Evolutionary conservation across 371 early-diverging fungal genomes (phyloP), one percentile per base, ranked within the genome.

Genomic region (Mortierella sp.): DNA sequence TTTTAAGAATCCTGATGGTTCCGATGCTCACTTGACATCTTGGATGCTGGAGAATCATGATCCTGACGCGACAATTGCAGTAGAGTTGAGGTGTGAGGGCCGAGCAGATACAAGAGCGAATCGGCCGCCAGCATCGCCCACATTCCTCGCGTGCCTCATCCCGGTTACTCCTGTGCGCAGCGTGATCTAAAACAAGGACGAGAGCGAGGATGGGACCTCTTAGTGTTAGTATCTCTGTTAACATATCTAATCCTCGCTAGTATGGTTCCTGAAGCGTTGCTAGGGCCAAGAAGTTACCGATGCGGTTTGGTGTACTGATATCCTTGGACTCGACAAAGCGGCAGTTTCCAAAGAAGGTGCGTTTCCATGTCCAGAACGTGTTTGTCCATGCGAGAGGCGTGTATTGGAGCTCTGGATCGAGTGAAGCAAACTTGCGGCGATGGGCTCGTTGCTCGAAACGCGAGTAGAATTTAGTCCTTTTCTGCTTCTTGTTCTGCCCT

Each of bases 11-110:
- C 37, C 87, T 72, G 69, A 87, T 81, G 0, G 87, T 87, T 3
- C 87, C 87, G 54, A 87, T 87, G 59, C 83, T 87, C 54, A 87
- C 87, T 67, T 87, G 87, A 43, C 87, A 87, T 73, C 81, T 78
- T 37, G 87, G 83, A 44, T 87, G 83, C 77, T 87, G 87, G 5
- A 87, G 70, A 34, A 87, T 83, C 87, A 87, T 76, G 44, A 87
- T 78, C 37, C 87, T 75, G 6, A 78, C 81, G 14, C 83, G 76
- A 26, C 87, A 87, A n/a, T 87, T 87, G 73, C 87, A 87, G 72
- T 82, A 87, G 24, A 76, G 81, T 5, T 74, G 79, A n/a, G 73
- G 0, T n/a, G 87, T 72, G 37, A 87, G 71, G 2, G 87, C 78
- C 4, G 83, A 80, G 73, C 87, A 87, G 26, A 87, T 80, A 40